A percentile compares a stretch with the other conserved stretches of the same genome.
phyloP scores from a whole-genome alignment of 1,284 basidiomycete genomes.

The Stygiomarasmius scandens region DNA sequence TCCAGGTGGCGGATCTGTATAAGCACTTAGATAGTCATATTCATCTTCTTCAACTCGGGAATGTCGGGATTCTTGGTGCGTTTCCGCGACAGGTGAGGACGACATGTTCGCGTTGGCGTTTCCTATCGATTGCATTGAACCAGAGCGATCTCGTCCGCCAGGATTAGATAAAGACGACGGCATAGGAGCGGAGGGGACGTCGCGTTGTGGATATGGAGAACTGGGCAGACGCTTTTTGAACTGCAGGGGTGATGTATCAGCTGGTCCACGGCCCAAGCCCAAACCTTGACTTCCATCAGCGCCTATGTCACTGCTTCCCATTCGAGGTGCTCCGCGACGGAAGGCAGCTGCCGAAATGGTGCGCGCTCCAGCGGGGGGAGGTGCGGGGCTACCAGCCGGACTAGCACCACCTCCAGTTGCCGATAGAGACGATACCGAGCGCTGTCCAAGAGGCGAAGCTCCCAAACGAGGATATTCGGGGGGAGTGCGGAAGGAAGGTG shows the following conservation, averaged over 20 bases:
- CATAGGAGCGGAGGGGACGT: slow-evolving; percentile 18
- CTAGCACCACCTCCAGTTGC: neutral
- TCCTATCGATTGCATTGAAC: neutral
- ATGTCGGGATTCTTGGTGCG: slow-evolving; percentile 13
- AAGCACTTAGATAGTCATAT: slow-evolving; percentile 61
- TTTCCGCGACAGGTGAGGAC: slow-evolving; percentile 21
- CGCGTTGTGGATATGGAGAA: slow-evolving; percentile 38
- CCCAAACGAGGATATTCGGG: slow-evolving; percentile 35
- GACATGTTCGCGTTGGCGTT: slow-evolving; percentile 9
- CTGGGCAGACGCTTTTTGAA: slow-evolving; percentile 51
- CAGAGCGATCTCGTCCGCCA: slow-evolving; percentile 3
- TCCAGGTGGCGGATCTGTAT: slow-evolving; percentile 36
- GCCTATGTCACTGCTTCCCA: slow-evolving; percentile 18
- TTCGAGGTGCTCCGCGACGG: slow-evolving; percentile 52
- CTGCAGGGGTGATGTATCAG: slow-evolving; percentile 51
- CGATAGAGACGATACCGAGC: slow-evolving; percentile 16
- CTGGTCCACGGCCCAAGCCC: slow-evolving; percentile 21
- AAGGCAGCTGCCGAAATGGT: slow-evolving; percentile 80
- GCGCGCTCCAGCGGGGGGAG: slow-evolving; percentile 42
- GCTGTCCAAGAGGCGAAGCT: slow-evolving; percentile 25
- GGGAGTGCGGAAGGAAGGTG: slow-evolving; percentile 30
- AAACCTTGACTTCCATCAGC: slow-evolving; percentile 1
- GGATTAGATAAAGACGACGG: slow-evolving; percentile 6
- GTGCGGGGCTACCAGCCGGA: slow-evolving; percentile 13
- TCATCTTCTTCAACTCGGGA: slow-evolving; percentile 42